phyloP scores from a whole-genome alignment of 495 filamentous ascomycete species.

The Xylaria venustula region DNA sequence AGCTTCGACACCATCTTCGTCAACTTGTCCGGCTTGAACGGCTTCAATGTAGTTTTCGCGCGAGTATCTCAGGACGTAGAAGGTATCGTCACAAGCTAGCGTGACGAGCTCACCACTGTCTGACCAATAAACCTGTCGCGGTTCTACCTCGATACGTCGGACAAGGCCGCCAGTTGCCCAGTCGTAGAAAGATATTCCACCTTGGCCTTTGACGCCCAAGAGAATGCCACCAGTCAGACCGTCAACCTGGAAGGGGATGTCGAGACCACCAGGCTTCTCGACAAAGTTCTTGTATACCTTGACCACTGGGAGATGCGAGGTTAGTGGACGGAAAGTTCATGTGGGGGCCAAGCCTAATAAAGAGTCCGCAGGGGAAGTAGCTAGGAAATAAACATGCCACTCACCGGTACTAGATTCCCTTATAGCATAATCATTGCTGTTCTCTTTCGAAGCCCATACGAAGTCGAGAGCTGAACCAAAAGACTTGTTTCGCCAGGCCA shows the following conservation, averaged over 20 bases:
- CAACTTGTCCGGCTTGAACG: conserved; percentile 73
- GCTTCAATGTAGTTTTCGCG: conserved; percentile 83
- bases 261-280: conserved; percentile 81
- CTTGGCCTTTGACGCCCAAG: conserved; percentile 92
- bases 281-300: conserved; percentile 98
- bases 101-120: conserved; percentile 91
- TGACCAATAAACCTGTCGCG: conserved; percentile 93
- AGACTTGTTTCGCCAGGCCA: conserved; percentile 96
- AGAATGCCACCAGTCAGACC: conserved; percentile 86
- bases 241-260: conserved; percentile 95
- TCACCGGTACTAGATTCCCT: conserved; percentile 83
- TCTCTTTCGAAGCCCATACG: conserved; percentile 95
- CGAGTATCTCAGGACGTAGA: conserved; percentile 90
- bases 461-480: conserved; percentile 96
- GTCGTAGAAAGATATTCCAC: conserved; percentile 93
- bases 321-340: neutral
- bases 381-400: neutral
- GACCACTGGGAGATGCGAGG: conserved; percentile 44
- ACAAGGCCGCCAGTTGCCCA: conserved; percentile 90
- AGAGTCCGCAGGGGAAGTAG: no score
- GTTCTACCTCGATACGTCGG: conserved; percentile 93
- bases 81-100: conserved; percentile 91
- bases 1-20: conserved; percentile 96
- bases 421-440: conserved; percentile 98
- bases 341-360: neutral